Conservation (phyloP, 441 rosid species). For the Gossypium aridum region DNA sequence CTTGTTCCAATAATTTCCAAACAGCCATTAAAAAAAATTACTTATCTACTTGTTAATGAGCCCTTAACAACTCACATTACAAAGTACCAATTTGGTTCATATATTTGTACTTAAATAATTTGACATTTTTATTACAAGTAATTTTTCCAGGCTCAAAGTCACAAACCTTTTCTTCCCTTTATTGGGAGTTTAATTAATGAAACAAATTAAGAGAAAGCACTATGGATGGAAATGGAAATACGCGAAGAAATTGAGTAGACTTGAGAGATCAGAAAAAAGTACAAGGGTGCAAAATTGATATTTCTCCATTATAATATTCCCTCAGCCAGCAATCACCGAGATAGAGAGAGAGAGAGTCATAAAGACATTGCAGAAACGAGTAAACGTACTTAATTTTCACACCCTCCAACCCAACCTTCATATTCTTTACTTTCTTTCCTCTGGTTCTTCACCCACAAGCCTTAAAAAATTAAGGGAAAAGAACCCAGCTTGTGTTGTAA, state of each 20-base stretch:
- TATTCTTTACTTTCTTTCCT: slow-evolving; percentile 27
- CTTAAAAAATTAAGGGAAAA: slow-evolving; percentile 9
- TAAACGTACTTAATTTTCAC: slow-evolving; percentile 63
- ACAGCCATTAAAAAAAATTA: neutral
- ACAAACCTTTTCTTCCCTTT: neutral
- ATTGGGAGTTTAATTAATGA: too few species aligned
- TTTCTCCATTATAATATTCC: slow-evolving; percentile 31
- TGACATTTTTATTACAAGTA: neutral
- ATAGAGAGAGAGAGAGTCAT: slow-evolving; percentile 17
- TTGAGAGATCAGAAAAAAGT: neutral
- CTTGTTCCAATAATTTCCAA: neutral
- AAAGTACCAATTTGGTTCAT: neutral
- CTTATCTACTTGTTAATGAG: too few species aligned
- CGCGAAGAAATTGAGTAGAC: neutral
- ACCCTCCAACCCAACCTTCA: slow-evolving; percentile 30
- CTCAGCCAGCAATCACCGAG: slow-evolving; percentile 34
- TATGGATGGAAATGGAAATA: slow-evolving; percentile 2
- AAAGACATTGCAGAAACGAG: slow-evolving; percentile 31
- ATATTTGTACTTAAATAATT: neutral
- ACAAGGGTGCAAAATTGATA: slow-evolving; percentile 25
- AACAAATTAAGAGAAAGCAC: too few species aligned
- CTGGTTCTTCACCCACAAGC: slow-evolving; percentile 20
- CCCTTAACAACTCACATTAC: neutral
- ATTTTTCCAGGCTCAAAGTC: neutral
- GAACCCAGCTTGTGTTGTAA: slow-evolving; percentile 19